These are phyloP conservation scores for Fusarium udum DNA, from an alignment of 2,329 filamentous ascomycete genomes.

Conservation along the genomic window DNA sequence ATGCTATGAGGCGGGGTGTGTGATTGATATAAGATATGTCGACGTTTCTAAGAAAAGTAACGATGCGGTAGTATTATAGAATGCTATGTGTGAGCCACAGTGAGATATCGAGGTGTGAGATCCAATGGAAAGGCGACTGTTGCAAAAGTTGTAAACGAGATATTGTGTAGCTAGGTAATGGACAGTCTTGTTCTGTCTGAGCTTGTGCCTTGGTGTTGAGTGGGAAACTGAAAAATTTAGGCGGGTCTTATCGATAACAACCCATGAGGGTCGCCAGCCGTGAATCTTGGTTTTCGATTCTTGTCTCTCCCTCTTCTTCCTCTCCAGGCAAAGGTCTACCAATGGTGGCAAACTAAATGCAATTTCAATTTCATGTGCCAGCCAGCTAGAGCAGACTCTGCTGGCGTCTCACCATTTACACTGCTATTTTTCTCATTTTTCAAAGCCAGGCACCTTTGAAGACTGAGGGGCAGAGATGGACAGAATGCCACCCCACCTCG, in stretches of 20 bases:
- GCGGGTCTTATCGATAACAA: conserved; percentile 47
- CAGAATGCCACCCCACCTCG: not conserved
- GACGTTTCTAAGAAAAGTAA: not conserved
- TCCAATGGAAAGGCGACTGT: not conserved
- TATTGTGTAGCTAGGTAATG: not conserved
- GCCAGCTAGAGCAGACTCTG: not conserved
- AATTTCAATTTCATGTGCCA: not conserved
- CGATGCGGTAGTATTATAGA: not conserved
- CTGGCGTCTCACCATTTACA: not conserved
- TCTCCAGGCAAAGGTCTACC: not conserved
- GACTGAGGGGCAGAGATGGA: conserved; percentile 10
- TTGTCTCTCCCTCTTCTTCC: not conserved
- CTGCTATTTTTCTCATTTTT: not conserved
- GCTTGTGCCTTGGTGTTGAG: conserved; percentile 35
- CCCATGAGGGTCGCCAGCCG: not conserved
- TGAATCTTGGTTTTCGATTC: not conserved
- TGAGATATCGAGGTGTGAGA: not conserved
- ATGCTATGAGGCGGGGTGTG: conserved; percentile 20
- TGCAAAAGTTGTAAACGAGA: conserved; percentile 5
- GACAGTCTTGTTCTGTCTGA: conserved; percentile 27
- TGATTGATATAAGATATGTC: not conserved
- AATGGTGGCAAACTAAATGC: not conserved
- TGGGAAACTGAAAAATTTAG: conserved; percentile 45
- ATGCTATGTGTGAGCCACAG: not conserved
- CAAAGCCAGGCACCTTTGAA: not conserved